Evolutionary conservation across 2,329 filamentous ascomycete genomes (phyloP).

Genomic region (Monilinia vaccinii-corymbosi): DNA sequence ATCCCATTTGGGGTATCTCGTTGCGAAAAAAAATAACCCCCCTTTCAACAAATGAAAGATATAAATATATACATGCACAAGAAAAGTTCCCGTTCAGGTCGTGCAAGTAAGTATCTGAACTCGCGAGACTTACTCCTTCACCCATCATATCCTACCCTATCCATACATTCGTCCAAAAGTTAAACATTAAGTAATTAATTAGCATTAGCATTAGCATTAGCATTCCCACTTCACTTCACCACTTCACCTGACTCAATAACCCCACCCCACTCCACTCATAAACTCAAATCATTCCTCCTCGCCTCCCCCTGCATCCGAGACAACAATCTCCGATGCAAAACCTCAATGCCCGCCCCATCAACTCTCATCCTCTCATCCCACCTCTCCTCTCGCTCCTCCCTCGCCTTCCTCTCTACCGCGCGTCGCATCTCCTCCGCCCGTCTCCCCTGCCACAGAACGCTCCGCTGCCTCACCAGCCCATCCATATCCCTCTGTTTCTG

Average conservation of each 20-base stretch:
- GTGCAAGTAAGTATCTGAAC: too few species aligned
- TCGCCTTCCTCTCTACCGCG: constrained; percentile 46
- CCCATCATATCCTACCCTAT: too few species aligned
- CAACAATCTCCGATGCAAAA: constrained; percentile 71
- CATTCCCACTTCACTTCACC: neutral
- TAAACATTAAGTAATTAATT: neutral
- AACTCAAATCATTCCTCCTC: neutral
- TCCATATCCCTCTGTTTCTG: constrained; percentile 11
- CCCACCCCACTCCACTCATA: neutral
- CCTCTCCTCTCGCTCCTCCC: constrained; percentile 49
- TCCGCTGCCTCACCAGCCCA: constrained; percentile 46
- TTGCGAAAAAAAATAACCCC: neutral
- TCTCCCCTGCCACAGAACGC: constrained; percentile 47
- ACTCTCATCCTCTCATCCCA: constrained; percentile 71
- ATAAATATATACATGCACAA: neutral
- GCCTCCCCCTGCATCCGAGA: constrained; percentile 12
- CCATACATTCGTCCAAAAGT: neutral
- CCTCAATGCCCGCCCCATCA: constrained; percentile 62
- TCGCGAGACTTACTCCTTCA: too few species aligned
- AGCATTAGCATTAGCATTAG: too few species aligned
- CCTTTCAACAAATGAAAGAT: neutral
- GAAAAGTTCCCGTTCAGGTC: neutral
- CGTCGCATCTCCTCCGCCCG: constrained; percentile 47
- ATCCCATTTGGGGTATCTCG: neutral
- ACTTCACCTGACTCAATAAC: neutral